Percentiles rank a stretch among this genome's conserved stretches.
phyloP scores from a whole-genome alignment of 2,329 filamentous ascomycete species.

The Xylaria polymorpha region DNA sequence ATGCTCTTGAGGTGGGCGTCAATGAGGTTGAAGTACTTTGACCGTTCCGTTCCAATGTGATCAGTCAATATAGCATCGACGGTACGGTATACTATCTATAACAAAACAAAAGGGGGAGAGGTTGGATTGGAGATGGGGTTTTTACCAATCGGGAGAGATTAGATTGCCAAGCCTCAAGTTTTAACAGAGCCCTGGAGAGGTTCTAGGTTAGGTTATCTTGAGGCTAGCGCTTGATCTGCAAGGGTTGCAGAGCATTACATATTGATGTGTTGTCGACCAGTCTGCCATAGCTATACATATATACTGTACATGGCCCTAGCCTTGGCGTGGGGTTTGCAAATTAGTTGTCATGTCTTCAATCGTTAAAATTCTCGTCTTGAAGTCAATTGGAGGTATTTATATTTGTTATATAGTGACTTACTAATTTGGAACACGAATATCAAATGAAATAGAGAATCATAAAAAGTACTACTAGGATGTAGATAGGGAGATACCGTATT shows the following conservation, averaged over 20 bases:
- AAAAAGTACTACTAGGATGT: not conserved
- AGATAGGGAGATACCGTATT: no score
- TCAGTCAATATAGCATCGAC: not conserved
- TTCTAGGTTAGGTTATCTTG: conserved; percentile 22
- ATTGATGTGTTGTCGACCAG: conserved; percentile 27
- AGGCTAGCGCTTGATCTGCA: conserved; percentile 26
- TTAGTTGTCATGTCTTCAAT: not conserved
- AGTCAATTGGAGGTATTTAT: not conserved
- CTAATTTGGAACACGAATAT: not conserved
- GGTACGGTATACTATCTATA: no score
- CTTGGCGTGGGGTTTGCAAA: conserved; percentile 8
- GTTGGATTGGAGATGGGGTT: conserved; percentile 24
- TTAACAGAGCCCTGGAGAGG: not conserved
- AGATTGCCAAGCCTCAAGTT: conserved; percentile 37
- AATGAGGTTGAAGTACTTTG: no score
- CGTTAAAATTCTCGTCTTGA: not conserved
- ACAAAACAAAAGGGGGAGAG: conserved; percentile 20
- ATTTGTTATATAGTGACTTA: no score
- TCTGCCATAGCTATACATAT: not conserved
- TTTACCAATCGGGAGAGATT: conserved; percentile 33
- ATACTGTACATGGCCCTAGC: no score
- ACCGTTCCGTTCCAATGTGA: not conserved
- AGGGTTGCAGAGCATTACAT: conserved; percentile 17
- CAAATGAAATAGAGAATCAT: not conserved
- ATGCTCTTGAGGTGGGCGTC: no score